Conservation (phyloP, 2,329 filamentous ascomycete species). For the Fusarium sp. region DNA sequence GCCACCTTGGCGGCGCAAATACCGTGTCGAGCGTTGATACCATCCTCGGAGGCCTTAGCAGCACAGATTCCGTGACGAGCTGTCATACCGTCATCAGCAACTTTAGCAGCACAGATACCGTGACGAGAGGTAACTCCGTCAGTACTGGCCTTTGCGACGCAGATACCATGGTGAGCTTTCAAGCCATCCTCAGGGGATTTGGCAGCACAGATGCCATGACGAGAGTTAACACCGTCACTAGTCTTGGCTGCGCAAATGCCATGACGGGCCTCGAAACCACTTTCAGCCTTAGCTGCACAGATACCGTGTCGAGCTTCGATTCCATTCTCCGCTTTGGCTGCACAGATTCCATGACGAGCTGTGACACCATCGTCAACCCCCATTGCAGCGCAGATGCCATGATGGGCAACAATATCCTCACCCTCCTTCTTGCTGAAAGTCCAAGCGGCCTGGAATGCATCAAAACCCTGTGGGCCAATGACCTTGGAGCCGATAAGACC, state of each 20-base stretch:
- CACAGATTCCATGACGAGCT: neutral
- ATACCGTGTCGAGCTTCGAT: neutral
- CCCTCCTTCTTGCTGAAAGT: neutral
- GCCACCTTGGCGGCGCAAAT: neutral
- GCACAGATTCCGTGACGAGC: neutral
- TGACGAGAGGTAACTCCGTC: no score
- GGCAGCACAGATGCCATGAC: neutral
- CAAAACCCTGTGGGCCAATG: neutral
- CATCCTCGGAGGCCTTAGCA: neutral
- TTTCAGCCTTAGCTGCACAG: neutral
- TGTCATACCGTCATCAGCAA: no score
- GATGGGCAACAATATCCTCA: neutral
- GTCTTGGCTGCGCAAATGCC: no score
- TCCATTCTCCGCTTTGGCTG: neutral
- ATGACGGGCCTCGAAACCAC: no score
- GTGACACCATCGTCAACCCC: neutral
- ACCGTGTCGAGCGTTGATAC: neutral
- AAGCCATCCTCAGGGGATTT: no score
- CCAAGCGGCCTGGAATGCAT: neutral
- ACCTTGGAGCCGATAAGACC: neutral
- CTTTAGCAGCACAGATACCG: neutral
- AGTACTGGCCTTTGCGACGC: no score
- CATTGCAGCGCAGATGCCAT: neutral
- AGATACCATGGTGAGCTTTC: no score
- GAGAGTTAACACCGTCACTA: neutral